These are phyloP conservation scores for Phytopythium delawarense DNA, from an alignment of 352 stramenopile genomes.

Conservation along the genomic window DNA sequence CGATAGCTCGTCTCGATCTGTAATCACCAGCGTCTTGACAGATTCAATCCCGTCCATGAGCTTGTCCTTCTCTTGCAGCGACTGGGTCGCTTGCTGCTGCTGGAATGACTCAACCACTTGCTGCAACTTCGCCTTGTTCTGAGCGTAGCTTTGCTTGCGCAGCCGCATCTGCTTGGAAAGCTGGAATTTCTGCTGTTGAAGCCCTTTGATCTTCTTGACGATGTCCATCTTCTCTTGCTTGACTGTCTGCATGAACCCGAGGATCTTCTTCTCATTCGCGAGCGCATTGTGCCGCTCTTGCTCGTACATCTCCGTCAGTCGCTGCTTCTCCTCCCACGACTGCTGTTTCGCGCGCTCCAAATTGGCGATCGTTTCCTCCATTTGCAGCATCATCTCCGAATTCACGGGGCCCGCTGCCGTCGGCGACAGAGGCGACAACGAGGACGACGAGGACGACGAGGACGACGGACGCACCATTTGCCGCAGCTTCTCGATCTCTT, in stretches of 20 bases:
- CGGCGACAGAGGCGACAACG: conserved; percentile 1
- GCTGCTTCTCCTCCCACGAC: conserved; percentile 90
- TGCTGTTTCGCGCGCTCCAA: conserved; percentile 85
- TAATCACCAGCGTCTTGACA: conserved; percentile 51
- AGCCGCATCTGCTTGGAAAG: conserved; percentile 70
- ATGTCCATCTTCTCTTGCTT: conserved; percentile 91
- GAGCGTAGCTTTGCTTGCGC: conserved; percentile 68
- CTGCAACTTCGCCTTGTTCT: conserved; percentile 72
- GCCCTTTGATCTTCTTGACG: conserved; percentile 84
- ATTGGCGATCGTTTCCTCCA: conserved; percentile 86
- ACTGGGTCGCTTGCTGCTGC: conserved; percentile 27
- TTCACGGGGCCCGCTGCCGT: conserved; percentile 6
- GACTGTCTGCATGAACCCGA: conserved; percentile 87
- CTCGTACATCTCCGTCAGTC: conserved; percentile 79
- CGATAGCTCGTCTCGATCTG: conserved; percentile 51
- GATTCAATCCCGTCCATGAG: conserved; percentile 64
- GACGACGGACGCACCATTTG: conserved; percentile 76
- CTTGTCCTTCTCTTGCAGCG: conserved; percentile 39
- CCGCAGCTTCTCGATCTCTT: conserved; percentile 90
- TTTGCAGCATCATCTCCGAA: conserved; percentile 60
- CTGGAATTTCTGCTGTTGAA: conserved; percentile 79
- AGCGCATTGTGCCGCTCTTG: conserved; percentile 86
- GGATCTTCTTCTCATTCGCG: conserved; percentile 75
- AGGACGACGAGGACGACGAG: conserved; percentile 15
- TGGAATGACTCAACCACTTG: conserved; percentile 79